A percentile compares a stretch with the other conserved stretches of the same genome.
phyloP scores from a whole-genome alignment of 2,329 filamentous ascomycete species.

The Amphichorda felina region DNA sequence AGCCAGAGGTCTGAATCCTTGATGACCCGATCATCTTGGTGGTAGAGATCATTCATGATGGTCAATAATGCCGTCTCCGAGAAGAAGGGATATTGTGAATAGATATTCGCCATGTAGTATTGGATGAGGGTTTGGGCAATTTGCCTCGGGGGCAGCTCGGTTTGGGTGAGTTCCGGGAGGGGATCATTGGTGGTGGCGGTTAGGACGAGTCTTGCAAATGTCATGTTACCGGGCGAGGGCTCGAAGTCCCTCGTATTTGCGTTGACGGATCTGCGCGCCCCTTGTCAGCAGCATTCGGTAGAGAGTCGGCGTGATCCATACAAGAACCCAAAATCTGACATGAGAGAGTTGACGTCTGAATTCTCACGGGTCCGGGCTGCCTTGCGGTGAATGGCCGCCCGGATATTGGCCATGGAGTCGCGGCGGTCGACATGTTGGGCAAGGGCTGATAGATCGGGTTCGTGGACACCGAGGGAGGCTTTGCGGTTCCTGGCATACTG shows the following conservation, averaged over 20 bases:
- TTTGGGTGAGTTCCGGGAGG: conserved; percentile 49
- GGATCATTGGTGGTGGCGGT: conserved; percentile 69
- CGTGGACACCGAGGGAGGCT: conserved; percentile 55
- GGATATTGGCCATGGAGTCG: conserved; percentile 50
- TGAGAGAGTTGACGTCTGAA: conserved; percentile 79
- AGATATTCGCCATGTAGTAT: conserved; percentile 76
- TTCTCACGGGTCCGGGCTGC: conserved; percentile 59
- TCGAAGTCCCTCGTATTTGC: conserved; percentile 92
- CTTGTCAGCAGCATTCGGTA: not conserved
- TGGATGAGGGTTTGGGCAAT: conserved; percentile 59
- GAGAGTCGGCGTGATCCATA: conserved; percentile 28
- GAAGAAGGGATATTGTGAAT: conserved; percentile 71
- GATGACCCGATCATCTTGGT: conserved; percentile 50
- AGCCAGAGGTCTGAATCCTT: conserved; percentile 70
- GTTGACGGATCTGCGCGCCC: conserved; percentile 62
- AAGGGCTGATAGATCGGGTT: conserved; percentile 31
- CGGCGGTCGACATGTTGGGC: conserved; percentile 23
- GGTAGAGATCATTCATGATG: conserved; percentile 73
- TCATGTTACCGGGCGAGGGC: conserved; percentile 78
- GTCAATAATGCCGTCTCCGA: conserved; percentile 67
- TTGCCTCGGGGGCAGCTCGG: conserved; percentile 59
- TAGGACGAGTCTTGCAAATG: conserved; percentile 78
- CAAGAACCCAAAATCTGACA: conserved; percentile 89
- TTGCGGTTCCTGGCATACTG: conserved; percentile 59
- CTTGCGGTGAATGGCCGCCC: conserved; percentile 52